Conservation (phyloP, 768 basidiomycete species). For the Lactarius pseudohatsudake region DNA sequence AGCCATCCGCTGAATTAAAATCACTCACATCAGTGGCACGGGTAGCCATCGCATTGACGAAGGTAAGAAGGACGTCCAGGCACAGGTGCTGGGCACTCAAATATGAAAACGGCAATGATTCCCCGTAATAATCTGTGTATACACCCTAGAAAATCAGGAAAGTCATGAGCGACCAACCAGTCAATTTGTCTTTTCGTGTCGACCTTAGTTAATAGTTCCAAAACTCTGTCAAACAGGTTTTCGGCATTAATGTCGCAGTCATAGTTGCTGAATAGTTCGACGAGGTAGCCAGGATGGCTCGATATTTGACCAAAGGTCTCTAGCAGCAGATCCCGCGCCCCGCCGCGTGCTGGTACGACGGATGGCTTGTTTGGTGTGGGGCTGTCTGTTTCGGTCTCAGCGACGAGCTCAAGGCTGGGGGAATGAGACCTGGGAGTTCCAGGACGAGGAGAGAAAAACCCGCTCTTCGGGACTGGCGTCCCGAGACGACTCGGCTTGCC, state of each 20-base stretch:
- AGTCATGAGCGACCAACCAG: slow-evolving; percentile 3
- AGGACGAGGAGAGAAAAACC: slow-evolving; percentile 31
- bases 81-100: slow-evolving; percentile 83
- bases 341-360: slow-evolving; percentile 68
- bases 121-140: slow-evolving; percentile 64
- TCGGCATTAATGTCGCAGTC: slow-evolving; percentile 97
- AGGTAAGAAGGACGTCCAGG: slow-evolving; percentile 81
- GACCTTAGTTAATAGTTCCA: slow-evolving; percentile 80
- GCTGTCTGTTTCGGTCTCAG: slow-evolving; percentile 48
- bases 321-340: slow-evolving; percentile 85
- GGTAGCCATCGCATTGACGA: slow-evolving; percentile 84
- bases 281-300: slow-evolving; percentile 87
- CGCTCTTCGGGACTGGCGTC: slow-evolving; percentile 28
- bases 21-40: slow-evolving; percentile 54
- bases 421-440: slow-evolving; percentile 39
- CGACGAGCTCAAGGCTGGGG: slow-evolving; percentile 43
- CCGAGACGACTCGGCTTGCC: slow-evolving; percentile 28
- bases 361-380: slow-evolving; percentile 40
- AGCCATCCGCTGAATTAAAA: slow-evolving; percentile 1
- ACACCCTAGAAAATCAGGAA: slow-evolving; percentile 56
- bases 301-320: slow-evolving; percentile 84
- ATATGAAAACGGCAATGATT: slow-evolving; percentile 60
- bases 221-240: slow-evolving; percentile 87
- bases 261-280: slow-evolving; percentile 93
- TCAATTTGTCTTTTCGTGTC: neutral